Conservation (phyloP, 805 yeast species). For the Saccharomycopsis fermentans region DNA sequence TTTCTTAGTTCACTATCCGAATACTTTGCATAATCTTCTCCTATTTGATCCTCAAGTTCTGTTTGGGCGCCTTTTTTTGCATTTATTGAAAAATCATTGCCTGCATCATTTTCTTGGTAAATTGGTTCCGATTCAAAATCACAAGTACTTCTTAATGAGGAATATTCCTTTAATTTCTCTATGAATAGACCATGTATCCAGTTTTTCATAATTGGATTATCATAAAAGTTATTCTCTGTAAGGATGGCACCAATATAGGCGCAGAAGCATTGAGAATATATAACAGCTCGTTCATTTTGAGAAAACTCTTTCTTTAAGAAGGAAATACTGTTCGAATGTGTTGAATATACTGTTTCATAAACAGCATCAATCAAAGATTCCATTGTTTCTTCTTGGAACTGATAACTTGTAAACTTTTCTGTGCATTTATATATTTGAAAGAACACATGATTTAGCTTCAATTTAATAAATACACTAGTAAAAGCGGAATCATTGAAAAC, state of each 20-base stretch:
- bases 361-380: background rate
- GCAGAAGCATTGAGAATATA: conserved; percentile 1
- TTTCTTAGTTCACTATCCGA: background rate
- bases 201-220: conserved; percentile 1
- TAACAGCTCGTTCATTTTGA: background rate
- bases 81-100: background rate
- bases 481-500: background rate
- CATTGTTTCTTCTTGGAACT: background rate
- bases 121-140: background rate
- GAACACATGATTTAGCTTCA: background rate
- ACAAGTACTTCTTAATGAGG: background rate
- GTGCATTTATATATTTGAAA: background rate
- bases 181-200: background rate
- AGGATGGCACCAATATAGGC: background rate
- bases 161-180: background rate
- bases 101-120: background rate
- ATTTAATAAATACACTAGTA: background rate
- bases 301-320: background rate
- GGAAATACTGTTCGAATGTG: background rate
- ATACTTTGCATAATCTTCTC: background rate
- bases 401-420: background rate
- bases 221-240: background rate
- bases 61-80: background rate
- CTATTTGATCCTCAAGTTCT: background rate
- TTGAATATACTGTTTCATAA: background rate